phyloP scores from a whole-genome alignment of 2,329 filamentous ascomycete genomes.

The Macrophomina tecta region DNA sequence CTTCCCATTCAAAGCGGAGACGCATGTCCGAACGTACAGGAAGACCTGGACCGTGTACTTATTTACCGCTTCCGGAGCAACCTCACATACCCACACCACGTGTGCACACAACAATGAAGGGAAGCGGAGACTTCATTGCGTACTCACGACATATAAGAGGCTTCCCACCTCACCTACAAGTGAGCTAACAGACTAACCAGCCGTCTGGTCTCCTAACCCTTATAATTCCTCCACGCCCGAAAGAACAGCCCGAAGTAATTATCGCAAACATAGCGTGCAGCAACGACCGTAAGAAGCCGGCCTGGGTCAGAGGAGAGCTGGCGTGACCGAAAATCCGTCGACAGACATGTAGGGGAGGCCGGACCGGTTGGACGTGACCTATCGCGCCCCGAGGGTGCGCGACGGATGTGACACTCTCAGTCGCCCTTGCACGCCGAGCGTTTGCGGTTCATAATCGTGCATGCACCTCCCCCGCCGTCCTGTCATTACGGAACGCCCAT shows the following conservation, averaged over 20 bases:
- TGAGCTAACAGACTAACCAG: slow-evolving; percentile 17
- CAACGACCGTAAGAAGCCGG: slow-evolving; percentile 21
- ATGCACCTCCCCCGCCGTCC: slow-evolving; percentile 16
- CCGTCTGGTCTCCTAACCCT: slow-evolving; percentile 19
- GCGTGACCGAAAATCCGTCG: slow-evolving; percentile 20
- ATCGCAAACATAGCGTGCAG: slow-evolving; percentile 24
- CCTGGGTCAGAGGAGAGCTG: slow-evolving; percentile 19
- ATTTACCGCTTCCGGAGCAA: neutral
- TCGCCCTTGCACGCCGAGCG: slow-evolving; percentile 15
- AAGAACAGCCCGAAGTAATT: slow-evolving; percentile 21
- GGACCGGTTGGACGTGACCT: slow-evolving; percentile 13
- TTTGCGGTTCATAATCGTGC: slow-evolving; percentile 22
- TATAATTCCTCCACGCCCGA: slow-evolving; percentile 17
- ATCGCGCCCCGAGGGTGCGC: slow-evolving; percentile 14
- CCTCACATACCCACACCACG: neutral
- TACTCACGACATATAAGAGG: slow-evolving; percentile 15
- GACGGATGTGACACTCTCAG: slow-evolving; percentile 11
- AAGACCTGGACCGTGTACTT: neutral
- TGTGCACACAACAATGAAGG: neutral
- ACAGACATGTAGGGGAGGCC: slow-evolving; percentile 20
- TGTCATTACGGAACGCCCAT: slow-evolving; percentile 25
- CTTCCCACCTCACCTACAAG: slow-evolving; percentile 16
- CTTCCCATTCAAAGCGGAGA: neutral
- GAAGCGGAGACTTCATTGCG: slow-evolving; percentile 20
- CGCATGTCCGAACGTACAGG: neutral